These are phyloP conservation scores for Oenanthe javanica DNA, from an alignment of 140 eudicot species.

Conservation along the genomic window DNA sequence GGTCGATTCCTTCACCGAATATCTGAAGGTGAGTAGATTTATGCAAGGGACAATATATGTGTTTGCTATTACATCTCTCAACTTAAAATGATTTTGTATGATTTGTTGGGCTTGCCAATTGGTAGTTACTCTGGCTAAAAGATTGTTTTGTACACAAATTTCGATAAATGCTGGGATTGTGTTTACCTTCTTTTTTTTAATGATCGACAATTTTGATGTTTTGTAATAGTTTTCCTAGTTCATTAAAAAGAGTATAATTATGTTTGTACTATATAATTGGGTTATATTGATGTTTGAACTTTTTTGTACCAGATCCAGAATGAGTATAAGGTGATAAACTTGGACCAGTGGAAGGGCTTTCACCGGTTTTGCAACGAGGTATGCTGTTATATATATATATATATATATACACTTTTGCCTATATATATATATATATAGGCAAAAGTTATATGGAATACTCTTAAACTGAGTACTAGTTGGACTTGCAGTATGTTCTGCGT, in stretches of 20 bases:
- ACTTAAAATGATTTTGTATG: neutral
- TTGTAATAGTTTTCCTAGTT: neutral
- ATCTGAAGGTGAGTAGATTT: constrained; percentile 46
- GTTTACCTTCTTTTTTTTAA: neutral
- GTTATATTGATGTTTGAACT: neutral
- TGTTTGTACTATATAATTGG: neutral
- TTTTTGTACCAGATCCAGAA: constrained; percentile 30
- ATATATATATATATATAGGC: constrained; percentile 31
- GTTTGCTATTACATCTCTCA: neutral
- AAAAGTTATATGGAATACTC: constrained; percentile 23
- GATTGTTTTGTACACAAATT: neutral
- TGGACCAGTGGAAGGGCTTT: constrained; percentile 79
- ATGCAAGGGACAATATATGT: neutral
- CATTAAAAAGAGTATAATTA: neutral
- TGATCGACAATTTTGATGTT: neutral
- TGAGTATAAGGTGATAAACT: constrained; percentile 69
- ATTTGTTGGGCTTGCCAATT: neutral
- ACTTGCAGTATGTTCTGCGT: too few relatives aligned
- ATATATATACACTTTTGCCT: constrained; percentile 24
- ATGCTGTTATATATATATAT: constrained; percentile 1
- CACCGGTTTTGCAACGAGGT: constrained; percentile 82
- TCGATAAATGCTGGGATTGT: neutral
- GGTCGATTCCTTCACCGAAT: constrained; percentile 51
- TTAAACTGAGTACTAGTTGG: too few relatives aligned
- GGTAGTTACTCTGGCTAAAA: neutral